A percentile compares a stretch with the other conserved stretches of the same genome.
These are phyloP conservation scores for Fomitopsis betulina DNA, from an alignment of 1,284 basidiomycete genomes.

Conservation along the genomic window DNA sequence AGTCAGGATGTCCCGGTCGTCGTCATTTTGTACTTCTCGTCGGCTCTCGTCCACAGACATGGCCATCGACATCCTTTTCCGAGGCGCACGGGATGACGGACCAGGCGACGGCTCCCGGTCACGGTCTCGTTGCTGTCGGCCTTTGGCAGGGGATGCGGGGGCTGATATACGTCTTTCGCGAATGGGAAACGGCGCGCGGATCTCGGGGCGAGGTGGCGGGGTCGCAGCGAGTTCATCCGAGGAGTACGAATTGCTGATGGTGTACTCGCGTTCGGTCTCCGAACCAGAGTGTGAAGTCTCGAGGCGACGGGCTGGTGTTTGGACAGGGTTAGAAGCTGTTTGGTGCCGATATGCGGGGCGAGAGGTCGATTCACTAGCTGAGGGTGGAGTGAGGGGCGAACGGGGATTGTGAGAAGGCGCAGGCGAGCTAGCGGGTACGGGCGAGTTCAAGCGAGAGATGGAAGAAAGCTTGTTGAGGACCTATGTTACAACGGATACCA, in stretches of 20 bases:
- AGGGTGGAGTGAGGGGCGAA: constrained; percentile 28
- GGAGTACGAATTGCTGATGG: constrained; percentile 32
- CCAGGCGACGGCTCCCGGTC: constrained; percentile 29
- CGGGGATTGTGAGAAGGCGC: constrained; percentile 31
- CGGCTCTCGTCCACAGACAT: constrained; percentile 19
- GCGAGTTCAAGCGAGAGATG: constrained; percentile 5
- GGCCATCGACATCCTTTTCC: constrained; percentile 39
- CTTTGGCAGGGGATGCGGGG: constrained; percentile 50
- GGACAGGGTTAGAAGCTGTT: constrained; percentile 14
- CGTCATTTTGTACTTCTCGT: constrained; percentile 23
- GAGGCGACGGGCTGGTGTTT: constrained; percentile 11
- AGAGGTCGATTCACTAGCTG: constrained; percentile 25
- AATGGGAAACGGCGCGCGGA: constrained; percentile 26
- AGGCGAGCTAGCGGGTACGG: constrained; percentile 30
- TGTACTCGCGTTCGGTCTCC: constrained; percentile 67
- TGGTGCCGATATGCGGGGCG: constrained; percentile 27
- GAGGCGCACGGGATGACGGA: constrained; percentile 37
- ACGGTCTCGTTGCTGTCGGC: constrained; percentile 19
- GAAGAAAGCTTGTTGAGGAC: constrained; percentile 64
- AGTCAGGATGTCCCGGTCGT: constrained; percentile 38
- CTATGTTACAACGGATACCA: constrained; percentile 28
- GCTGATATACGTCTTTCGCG: constrained; percentile 47
- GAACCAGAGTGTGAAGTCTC: constrained; percentile 57
- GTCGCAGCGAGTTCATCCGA: constrained; percentile 38
- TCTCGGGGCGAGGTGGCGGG: constrained; percentile 32